Conservation (phyloP, 2,329 filamentous ascomycete genomes). For the Exutisphaerella laricina region DNA sequence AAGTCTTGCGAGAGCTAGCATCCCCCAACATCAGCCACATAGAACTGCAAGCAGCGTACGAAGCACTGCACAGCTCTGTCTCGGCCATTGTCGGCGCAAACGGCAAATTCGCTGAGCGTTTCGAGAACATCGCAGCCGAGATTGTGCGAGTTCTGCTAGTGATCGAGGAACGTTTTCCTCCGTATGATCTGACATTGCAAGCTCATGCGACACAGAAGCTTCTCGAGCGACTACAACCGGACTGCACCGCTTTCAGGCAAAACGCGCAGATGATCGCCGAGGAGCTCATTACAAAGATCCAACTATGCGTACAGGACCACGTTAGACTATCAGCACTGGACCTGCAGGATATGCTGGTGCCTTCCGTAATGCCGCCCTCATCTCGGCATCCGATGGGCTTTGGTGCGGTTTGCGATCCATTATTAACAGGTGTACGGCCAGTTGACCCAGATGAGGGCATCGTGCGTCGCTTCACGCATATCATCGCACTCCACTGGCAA, state of each 20-base stretch:
- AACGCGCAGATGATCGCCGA: conserved; percentile 31
- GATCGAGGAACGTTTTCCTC: conserved; percentile 28
- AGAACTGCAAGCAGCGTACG: conserved; percentile 26
- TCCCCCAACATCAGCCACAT: conserved; percentile 23
- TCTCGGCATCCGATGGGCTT: conserved; percentile 21
- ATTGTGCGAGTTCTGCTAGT: conserved; percentile 40
- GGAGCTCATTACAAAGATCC: conserved; percentile 32
- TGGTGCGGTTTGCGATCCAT: conserved; percentile 26
- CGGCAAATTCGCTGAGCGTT: conserved; percentile 37
- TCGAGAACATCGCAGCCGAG: conserved; percentile 43
- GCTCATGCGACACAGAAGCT: conserved; percentile 33
- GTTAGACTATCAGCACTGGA: conserved; percentile 37
- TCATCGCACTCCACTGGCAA: conserved; percentile 81
- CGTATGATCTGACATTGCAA: conserved; percentile 34
- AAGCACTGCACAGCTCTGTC: conserved; percentile 30
- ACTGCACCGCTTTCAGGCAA: conserved; percentile 26
- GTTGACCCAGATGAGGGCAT: conserved; percentile 50
- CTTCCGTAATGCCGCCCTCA: conserved; percentile 14
- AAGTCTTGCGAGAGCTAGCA: conserved; percentile 42
- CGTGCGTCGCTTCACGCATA: conserved; percentile 71
- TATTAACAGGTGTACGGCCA: conserved; percentile 7
- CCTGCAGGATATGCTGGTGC: conserved; percentile 41
- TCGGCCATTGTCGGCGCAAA: conserved; percentile 37
- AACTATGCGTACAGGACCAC: conserved; percentile 32
- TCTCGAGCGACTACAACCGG: conserved; percentile 29